These are phyloP conservation scores for Scorias spongiosa DNA, from an alignment of 2,329 filamentous ascomycete genomes.

Conservation along the genomic window DNA sequence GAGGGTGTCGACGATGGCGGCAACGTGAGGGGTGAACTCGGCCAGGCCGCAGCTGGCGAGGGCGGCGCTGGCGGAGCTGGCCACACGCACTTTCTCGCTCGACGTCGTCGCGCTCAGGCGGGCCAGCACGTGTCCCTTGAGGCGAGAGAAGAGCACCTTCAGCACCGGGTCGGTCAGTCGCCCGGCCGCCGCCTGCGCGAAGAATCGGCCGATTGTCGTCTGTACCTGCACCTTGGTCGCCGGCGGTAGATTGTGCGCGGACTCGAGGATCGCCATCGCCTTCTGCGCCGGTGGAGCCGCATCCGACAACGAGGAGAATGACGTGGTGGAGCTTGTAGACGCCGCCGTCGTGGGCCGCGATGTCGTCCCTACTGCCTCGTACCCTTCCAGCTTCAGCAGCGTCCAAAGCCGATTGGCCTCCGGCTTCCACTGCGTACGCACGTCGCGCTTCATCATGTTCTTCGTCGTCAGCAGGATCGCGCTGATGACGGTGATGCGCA, in stretches of 20 bases:
- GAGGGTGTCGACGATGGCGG: conserved; percentile 54
- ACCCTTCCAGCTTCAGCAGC: conserved; percentile 46
- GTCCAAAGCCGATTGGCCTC: conserved; percentile 58
- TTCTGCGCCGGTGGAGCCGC: conserved; percentile 19
- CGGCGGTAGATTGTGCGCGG: conserved; percentile 34
- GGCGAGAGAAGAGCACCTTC: conserved; percentile 50
- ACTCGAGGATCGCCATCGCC: conserved; percentile 34
- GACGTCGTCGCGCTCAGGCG: conserved; percentile 51
- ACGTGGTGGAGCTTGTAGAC: background rate
- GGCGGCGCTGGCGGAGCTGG: conserved; percentile 53
- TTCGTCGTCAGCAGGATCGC: conserved; percentile 67
- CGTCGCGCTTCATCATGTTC: conserved; percentile 68
- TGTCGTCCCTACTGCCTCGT: conserved; percentile 25
- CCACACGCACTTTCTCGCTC: conserved; percentile 54
- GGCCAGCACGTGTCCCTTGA: conserved; percentile 50
- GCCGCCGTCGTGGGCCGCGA: background rate
- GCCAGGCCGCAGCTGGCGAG: conserved; percentile 54
- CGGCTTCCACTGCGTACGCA: conserved; percentile 60
- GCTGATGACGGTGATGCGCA: conserved; percentile 56
- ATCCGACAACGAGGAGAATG: background rate
- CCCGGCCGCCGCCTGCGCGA: conserved; percentile 36
- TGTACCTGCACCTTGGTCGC: conserved; percentile 29
- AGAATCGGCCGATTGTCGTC: conserved; percentile 31
- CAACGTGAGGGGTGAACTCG: conserved; percentile 56
- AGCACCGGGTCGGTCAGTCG: conserved; percentile 45